Evolutionary conservation across 208 protist species (phyloP).

Genomic region (Perkinsela sp.): DNA sequence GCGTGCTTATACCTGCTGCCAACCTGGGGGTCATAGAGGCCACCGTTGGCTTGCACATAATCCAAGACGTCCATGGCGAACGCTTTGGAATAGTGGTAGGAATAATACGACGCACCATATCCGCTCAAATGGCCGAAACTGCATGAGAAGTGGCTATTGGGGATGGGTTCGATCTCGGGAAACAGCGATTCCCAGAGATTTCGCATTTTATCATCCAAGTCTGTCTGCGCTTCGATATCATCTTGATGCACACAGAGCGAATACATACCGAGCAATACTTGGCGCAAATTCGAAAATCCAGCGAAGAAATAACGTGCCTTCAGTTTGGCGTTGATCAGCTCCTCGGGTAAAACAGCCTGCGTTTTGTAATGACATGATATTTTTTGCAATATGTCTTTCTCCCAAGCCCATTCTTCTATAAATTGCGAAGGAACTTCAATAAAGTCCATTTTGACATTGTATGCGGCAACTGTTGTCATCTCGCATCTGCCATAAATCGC

Average conservation of each 20-base stretch:
- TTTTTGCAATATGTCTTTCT: constrained; percentile 27
- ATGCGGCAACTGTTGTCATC: constrained; percentile 39
- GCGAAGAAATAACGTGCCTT: constrained; percentile 35
- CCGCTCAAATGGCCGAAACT: constrained; percentile 42
- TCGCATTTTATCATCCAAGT: constrained; percentile 19
- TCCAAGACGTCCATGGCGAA: constrained; percentile 47
- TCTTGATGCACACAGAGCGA: constrained; percentile 30
- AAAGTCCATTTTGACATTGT: constrained; percentile 43
- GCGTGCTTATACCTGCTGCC: constrained; percentile 25
- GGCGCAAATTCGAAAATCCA: constrained; percentile 22
- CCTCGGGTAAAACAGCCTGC: constrained; percentile 17
- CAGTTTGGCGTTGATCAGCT: constrained; percentile 36
- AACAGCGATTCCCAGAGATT: background rate
- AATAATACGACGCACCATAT: constrained; percentile 44
- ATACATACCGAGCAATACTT: constrained; percentile 39
- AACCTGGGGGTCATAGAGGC: constrained; percentile 22
- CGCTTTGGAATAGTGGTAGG: constrained; percentile 55
- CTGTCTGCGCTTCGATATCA: constrained; percentile 16
- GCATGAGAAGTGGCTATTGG: constrained; percentile 29
- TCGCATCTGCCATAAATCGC: constrained; percentile 25
- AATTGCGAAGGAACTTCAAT: constrained; percentile 62
- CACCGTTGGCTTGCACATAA: constrained; percentile 24
- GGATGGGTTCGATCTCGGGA: constrained; percentile 18
- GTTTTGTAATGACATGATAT: constrained; percentile 54
- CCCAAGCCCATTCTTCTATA: constrained; percentile 62